A percentile compares a stretch with the other conserved stretches of the same genome.
These are phyloP conservation scores for Drechslerella stenobrocha DNA, from an alignment of 2,329 filamentous ascomycete genomes.

Conservation along the genomic window DNA sequence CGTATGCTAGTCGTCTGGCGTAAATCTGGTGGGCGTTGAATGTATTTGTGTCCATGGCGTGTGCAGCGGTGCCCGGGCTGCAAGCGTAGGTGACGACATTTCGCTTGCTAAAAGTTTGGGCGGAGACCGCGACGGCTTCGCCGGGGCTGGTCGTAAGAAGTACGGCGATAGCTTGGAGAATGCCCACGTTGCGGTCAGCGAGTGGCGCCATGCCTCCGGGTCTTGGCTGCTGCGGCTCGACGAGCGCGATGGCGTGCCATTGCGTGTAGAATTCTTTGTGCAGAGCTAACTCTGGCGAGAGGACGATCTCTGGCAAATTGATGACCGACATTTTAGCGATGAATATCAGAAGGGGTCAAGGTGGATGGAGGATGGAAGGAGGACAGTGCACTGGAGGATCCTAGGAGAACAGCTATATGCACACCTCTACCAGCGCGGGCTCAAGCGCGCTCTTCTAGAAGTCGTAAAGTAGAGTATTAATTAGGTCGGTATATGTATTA, in stretches of 20 bases:
- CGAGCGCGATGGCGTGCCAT: slow-evolving; percentile 1
- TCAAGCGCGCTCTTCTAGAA: too few relatives aligned
- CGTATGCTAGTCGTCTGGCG: background rate
- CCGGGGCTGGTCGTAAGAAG: slow-evolving; percentile 7
- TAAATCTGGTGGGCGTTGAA: background rate
- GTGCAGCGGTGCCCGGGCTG: background rate
- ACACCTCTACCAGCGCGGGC: too few relatives aligned
- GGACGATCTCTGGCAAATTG: background rate
- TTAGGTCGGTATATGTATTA: slow-evolving; percentile 2
- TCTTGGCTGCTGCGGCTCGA: background rate
- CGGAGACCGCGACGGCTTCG: slow-evolving; percentile 4
- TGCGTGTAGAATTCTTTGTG: slow-evolving; percentile 2
- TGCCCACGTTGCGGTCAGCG: background rate
- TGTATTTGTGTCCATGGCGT: too few relatives aligned
- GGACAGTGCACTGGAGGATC: too few relatives aligned
- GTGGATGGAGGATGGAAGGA: too few relatives aligned
- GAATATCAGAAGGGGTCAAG: too few relatives aligned
- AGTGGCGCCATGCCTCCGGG: background rate
- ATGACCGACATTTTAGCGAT: background rate
- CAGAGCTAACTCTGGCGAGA: background rate
- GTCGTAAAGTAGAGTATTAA: too few relatives aligned
- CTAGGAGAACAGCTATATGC: too few relatives aligned
- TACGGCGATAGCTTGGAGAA: slow-evolving; percentile 5
- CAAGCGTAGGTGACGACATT: slow-evolving; percentile 7
- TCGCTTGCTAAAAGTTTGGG: background rate